Percentiles rank a stretch among this genome's conserved stretches.
Evolutionary conservation across 2,329 filamentous ascomycete genomes (phyloP).

Genomic region (Aureobasidium vineae): DNA sequence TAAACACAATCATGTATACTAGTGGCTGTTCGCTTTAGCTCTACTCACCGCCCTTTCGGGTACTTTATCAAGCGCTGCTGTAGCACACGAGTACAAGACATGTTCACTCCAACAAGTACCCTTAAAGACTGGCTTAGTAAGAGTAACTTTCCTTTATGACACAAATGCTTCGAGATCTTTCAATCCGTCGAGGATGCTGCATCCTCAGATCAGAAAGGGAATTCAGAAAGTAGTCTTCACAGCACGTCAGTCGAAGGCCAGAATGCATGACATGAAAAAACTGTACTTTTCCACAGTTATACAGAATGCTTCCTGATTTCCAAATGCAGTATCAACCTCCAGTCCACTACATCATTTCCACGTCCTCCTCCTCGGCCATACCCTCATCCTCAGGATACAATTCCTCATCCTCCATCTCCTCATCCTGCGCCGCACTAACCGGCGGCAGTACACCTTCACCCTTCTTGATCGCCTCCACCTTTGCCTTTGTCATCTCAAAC

Average conservation of each 20-base stretch:
- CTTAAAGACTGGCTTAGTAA: neutral
- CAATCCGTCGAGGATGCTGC: neutral
- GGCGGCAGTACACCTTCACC: conserved; percentile 38
- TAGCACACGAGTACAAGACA: neutral
- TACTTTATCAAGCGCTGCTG: neutral
- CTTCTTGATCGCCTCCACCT: conserved; percentile 57
- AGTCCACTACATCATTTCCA: conserved; percentile 2
- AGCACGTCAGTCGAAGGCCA: neutral
- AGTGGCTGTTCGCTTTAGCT: neutral
- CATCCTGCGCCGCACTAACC: conserved; percentile 33
- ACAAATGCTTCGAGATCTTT: neutral
- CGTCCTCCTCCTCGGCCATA: conserved; percentile 36
- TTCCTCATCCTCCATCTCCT: conserved; percentile 37
- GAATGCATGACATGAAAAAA: neutral
- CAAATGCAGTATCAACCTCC: neutral
- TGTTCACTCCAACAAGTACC: neutral
- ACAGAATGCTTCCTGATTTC: neutral
- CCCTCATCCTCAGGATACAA: conserved; percentile 40
- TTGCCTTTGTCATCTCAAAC: conserved; percentile 86
- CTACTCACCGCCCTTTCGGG: neutral
- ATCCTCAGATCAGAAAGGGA: neutral
- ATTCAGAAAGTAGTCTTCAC: no score
- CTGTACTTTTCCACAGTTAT: neutral
- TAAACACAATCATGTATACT: neutral
- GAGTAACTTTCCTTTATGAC: neutral